These are phyloP conservation scores for Xylaria sp. DNA, from an alignment of 2,329 filamentous ascomycete genomes.

Conservation along the genomic window DNA sequence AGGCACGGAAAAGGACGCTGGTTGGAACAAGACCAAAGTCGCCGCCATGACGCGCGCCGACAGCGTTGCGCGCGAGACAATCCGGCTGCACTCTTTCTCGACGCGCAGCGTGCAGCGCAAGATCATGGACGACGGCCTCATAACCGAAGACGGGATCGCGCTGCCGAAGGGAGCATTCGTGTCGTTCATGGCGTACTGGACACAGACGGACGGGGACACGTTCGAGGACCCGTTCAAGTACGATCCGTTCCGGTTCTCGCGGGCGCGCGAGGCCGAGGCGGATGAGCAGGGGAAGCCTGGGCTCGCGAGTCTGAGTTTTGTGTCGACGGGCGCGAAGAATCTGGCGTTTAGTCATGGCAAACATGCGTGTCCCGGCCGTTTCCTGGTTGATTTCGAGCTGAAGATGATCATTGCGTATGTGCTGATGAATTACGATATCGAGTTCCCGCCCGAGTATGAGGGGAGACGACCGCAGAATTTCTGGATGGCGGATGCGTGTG, in stretches of 20 bases:
- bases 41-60: slow-evolving; percentile 37
- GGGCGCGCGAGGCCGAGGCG: slow-evolving; percentile 29
- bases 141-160: slow-evolving; percentile 31
- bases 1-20: slow-evolving; percentile 2
- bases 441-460: slow-evolving; percentile 21
- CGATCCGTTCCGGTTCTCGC: slow-evolving; percentile 40
- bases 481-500: slow-evolving; percentile 19
- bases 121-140: slow-evolving; percentile 27
- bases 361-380: slow-evolving; percentile 39
- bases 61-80: slow-evolving; percentile 40
- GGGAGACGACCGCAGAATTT: slow-evolving; percentile 21
- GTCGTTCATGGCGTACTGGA: slow-evolving; percentile 32
- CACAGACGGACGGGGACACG: slow-evolving; percentile 29
- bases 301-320: slow-evolving; percentile 31
- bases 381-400: slow-evolving; percentile 37
- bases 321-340: slow-evolving; percentile 31
- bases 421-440: slow-evolving; percentile 35
- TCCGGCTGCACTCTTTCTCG: slow-evolving; percentile 35
- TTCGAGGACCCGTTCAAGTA: slow-evolving; percentile 35
- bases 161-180: slow-evolving; percentile 33
- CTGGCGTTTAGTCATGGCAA: slow-evolving; percentile 36
- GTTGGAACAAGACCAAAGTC: slow-evolving; percentile 39
- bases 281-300: slow-evolving; percentile 19
- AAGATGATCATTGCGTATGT: slow-evolving; percentile 32
- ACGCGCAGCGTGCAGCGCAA: slow-evolving; percentile 29